Conservation (phyloP, 106 monocot species). For the Hemerocallis citrina region DNA sequence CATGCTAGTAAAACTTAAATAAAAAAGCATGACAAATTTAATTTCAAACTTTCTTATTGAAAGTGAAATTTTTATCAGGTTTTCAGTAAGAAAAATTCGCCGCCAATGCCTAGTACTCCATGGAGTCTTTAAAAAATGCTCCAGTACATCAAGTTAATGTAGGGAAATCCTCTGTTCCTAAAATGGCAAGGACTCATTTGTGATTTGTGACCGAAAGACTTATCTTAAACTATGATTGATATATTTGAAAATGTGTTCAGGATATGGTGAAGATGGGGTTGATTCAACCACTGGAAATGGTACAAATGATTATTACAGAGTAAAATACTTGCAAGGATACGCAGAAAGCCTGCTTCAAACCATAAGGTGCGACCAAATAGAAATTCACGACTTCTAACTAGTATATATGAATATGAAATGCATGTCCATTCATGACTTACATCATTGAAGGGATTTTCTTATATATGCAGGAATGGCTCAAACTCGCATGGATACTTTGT, state of each 20-base stretch:
- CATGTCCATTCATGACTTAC: no score
- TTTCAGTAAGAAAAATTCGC: background rate
- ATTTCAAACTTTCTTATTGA: no score
- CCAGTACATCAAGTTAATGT: conserved; percentile 8
- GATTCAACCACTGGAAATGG: background rate
- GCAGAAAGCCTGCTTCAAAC: conserved; percentile 8
- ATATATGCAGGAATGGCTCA: conserved; percentile 57
- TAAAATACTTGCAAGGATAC: conserved; percentile 9
- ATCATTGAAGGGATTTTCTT: no score
- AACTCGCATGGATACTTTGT: conserved; percentile 54
- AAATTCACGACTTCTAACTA: no score
- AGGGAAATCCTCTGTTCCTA: conserved; percentile 9
- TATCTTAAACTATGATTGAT: background rate
- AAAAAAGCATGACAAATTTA: no score
- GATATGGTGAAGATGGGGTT: background rate
- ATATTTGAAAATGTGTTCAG: background rate
- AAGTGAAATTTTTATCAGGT: no score
- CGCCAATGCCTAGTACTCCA: background rate
- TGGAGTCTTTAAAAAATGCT: conserved; percentile 13
- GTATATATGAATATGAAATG: no score
- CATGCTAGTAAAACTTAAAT: no score
- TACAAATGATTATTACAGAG: conserved; percentile 6
- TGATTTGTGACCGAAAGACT: background rate
- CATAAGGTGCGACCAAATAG: conserved; percentile 12
- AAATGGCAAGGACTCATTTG: conserved; percentile 7